These are phyloP conservation scores for Citrus inodora DNA, from an alignment of 345 rosid species.

Conservation along the genomic window DNA sequence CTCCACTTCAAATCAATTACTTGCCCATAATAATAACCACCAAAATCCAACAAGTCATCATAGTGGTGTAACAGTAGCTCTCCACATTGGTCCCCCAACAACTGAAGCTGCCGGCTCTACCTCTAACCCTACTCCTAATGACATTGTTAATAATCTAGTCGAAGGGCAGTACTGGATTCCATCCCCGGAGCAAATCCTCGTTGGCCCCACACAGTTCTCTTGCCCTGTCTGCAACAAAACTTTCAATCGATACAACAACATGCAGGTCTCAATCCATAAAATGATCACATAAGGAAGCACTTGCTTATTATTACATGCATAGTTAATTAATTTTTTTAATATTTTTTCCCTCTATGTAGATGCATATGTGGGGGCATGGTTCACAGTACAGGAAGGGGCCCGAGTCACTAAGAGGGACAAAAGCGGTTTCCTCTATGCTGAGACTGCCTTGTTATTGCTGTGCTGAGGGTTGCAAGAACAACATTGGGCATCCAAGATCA, in stretches of 20 bases:
- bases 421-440: constrained; percentile 56
- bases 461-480: constrained; percentile 78
- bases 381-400: constrained; percentile 86
- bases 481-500: constrained; percentile 76
- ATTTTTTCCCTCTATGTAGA: constrained; percentile 27
- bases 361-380: constrained; percentile 99
- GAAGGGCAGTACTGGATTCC: constrained; percentile 87
- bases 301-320: too few species aligned
- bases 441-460: constrained; percentile 87
- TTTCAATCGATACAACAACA: constrained; percentile 86
- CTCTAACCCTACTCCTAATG: constrained; percentile 34
- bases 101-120: constrained; percentile 20
- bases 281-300: background rate
- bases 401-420: constrained; percentile 71
- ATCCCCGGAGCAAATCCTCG: constrained; percentile 79
- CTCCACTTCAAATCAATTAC: constrained; percentile 14
- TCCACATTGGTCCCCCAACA: constrained; percentile 59
- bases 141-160: constrained; percentile 18
- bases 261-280: constrained; percentile 54
- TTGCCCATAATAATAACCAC: background rate
- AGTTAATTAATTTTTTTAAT: too few species aligned
- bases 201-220: constrained; percentile 93
- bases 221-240: constrained; percentile 84
- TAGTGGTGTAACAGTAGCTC: constrained; percentile 66
- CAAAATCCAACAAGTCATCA: constrained; percentile 18